A percentile compares a stretch with the other conserved stretches of the same genome.
These are phyloP conservation scores for Aspergillus candidus DNA, from an alignment of 2,329 filamentous ascomycete genomes.

Conservation along the genomic window DNA sequence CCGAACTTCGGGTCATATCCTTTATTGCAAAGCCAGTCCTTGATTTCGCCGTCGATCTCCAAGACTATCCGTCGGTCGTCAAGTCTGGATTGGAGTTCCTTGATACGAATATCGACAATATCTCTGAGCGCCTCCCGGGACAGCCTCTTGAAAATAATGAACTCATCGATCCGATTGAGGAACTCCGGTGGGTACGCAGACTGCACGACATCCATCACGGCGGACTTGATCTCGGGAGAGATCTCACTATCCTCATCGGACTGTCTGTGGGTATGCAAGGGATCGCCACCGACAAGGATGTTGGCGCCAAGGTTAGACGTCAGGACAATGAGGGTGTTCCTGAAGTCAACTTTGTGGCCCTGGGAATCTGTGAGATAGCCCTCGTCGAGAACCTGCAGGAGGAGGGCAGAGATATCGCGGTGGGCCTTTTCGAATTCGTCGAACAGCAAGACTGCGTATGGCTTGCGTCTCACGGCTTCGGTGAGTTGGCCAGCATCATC, in stretches of 20 bases:
- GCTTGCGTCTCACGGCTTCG: constrained; percentile 88
- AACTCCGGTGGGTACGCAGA: constrained; percentile 79
- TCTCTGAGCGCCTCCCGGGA: constrained; percentile 72
- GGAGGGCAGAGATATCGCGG: constrained; percentile 82
- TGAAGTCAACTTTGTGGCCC: constrained; percentile 93
- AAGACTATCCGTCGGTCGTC: constrained; percentile 80
- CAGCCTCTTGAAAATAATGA: constrained; percentile 90
- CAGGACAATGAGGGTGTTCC: constrained; percentile 92
- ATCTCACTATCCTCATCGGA: constrained; percentile 59
- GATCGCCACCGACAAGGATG: constrained; percentile 73
- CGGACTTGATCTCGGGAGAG: constrained; percentile 63
- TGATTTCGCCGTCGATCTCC: constrained; percentile 63
- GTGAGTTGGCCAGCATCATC: constrained; percentile 95
- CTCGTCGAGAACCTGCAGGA: constrained; percentile 92
- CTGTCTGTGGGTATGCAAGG: constrained; percentile 58
- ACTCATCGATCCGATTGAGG: constrained; percentile 92
- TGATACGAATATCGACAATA: constrained; percentile 87
- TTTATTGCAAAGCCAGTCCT: constrained; percentile 78
- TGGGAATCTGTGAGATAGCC: constrained; percentile 93
- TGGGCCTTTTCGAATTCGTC: constrained; percentile 99
- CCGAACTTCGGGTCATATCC: constrained; percentile 92
- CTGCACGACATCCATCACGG: constrained; percentile 84
- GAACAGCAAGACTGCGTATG: constrained; percentile 89
- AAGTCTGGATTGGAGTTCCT: constrained; percentile 74
- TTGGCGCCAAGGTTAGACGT: constrained; percentile 93